phyloP scores from a whole-genome alignment of 257 asterid genomes.

The Primulina eburnea region DNA sequence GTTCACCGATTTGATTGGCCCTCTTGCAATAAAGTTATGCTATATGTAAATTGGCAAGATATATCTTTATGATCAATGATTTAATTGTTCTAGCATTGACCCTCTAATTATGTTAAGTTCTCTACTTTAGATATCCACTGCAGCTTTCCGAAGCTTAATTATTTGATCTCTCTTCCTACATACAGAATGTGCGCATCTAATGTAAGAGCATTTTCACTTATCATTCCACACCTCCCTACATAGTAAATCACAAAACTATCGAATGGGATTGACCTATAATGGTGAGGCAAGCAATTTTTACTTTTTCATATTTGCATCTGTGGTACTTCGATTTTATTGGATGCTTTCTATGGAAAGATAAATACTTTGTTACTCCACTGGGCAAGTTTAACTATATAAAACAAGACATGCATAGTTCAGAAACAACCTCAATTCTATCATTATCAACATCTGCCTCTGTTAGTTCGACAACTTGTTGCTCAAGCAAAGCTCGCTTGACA shows the following conservation, averaged over 20 bases:
- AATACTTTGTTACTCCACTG: background rate
- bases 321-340: background rate
- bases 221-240: background rate
- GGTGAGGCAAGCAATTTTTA: background rate
- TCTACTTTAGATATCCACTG: background rate
- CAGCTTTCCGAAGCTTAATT: background rate
- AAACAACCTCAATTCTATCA: slow-evolving; percentile 84
- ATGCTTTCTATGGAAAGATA: slow-evolving; percentile 1
- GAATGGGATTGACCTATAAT: background rate
- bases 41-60: background rate
- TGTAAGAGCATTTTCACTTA: background rate
- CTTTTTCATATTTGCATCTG: slow-evolving; percentile 9
- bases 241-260: background rate
- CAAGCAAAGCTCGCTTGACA: slow-evolving; percentile 46
- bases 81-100: background rate
- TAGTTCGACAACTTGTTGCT: slow-evolving; percentile 59
- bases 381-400: background rate
- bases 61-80: background rate
- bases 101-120: background rate
- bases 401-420: slow-evolving; percentile 9
- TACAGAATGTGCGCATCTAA: background rate
- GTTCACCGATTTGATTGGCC: background rate
- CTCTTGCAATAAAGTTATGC: background rate
- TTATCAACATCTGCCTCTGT: slow-evolving; percentile 66
- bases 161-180: background rate